phyloP scores from a whole-genome alignment of 2,329 filamentous ascomycete genomes.

The Colletotrichum theobromicola region DNA sequence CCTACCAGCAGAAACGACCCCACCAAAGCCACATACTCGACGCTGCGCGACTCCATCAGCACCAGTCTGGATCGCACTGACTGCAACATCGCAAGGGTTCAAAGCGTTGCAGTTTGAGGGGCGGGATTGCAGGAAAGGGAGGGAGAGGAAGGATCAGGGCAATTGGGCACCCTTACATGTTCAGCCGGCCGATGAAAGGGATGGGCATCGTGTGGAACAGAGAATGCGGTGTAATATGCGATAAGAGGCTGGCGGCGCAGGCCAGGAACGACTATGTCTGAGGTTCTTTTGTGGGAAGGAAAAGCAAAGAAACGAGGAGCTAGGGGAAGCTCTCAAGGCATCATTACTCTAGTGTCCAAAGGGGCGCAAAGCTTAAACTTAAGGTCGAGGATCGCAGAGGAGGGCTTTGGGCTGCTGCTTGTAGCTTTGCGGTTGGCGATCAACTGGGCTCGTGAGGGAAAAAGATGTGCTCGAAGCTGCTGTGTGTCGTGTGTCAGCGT shows the following conservation, averaged over 20 bases:
- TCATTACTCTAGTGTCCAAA: neutral
- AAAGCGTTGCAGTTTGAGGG: constrained; percentile 12
- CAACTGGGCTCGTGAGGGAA: neutral
- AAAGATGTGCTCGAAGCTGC: neutral
- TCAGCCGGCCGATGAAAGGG: constrained; percentile 57
- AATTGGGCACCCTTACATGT: constrained; percentile 46
- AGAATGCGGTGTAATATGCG: neutral
- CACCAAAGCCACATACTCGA: constrained; percentile 87
- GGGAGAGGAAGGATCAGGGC: neutral
- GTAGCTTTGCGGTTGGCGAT: neutral
- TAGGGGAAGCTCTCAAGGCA: neutral
- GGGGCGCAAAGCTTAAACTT: constrained; percentile 13
- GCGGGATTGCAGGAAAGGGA: neutral
- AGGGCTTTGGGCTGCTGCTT: neutral
- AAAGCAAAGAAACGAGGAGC: neutral
- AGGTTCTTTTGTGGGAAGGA: neutral
- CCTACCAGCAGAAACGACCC: constrained; percentile 83
- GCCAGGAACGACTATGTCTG: constrained; percentile 17
- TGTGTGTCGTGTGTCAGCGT: constrained; percentile 8
- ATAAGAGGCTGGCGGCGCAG: neutral
- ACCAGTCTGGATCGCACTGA: constrained; percentile 12
- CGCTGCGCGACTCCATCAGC: constrained; percentile 48
- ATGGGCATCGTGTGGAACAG: constrained; percentile 47
- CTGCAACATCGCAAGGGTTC: neutral
- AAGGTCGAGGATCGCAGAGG: neutral